phyloP scores from a whole-genome alignment of 2,329 filamentous ascomycete species.

The Alternaria triticimaculans region DNA sequence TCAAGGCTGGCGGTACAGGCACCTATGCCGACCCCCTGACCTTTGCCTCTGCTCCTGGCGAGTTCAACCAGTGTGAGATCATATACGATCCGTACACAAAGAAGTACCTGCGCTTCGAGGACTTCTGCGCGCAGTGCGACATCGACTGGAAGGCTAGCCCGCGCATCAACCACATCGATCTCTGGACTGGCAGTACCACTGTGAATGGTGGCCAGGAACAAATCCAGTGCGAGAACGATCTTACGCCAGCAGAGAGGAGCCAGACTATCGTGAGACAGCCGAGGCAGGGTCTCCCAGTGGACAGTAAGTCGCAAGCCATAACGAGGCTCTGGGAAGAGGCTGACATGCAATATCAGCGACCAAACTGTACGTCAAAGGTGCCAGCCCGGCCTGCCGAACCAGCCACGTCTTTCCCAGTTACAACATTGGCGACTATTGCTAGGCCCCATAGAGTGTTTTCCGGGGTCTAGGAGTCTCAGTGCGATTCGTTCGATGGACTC shows the following conservation, averaged over 20 bases:
- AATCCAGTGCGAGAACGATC: slow-evolving; percentile 30
- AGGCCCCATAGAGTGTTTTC: background rate
- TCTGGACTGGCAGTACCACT: slow-evolving; percentile 27
- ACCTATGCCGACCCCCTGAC: slow-evolving; percentile 54
- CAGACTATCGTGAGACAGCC: slow-evolving; percentile 21
- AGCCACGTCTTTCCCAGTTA: slow-evolving; percentile 12
- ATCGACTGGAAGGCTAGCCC: slow-evolving; percentile 25
- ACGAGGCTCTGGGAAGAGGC: background rate
- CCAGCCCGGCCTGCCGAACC: slow-evolving; percentile 8
- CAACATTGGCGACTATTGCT: slow-evolving; percentile 18
- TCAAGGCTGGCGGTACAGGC: slow-evolving; percentile 51
- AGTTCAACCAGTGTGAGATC: slow-evolving; percentile 54
- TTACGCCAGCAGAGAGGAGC: slow-evolving; percentile 23
- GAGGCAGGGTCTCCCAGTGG: slow-evolving; percentile 7
- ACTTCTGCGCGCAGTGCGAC: slow-evolving; percentile 44
- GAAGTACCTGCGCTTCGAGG: slow-evolving; percentile 53
- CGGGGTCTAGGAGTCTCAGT: background rate
- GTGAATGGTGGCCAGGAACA: slow-evolving; percentile 27
- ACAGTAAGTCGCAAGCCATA: slow-evolving; percentile 6
- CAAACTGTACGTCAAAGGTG: slow-evolving; percentile 14
- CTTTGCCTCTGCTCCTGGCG: slow-evolving; percentile 52
- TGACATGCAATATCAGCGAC: slow-evolving; percentile 3
- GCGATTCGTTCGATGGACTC: background rate
- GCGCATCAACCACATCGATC: slow-evolving; percentile 20
- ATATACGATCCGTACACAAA: slow-evolving; percentile 54